Evolutionary conservation across 345 rosid genomes (phyloP).

Genomic region (Lepidium didymum): DNA sequence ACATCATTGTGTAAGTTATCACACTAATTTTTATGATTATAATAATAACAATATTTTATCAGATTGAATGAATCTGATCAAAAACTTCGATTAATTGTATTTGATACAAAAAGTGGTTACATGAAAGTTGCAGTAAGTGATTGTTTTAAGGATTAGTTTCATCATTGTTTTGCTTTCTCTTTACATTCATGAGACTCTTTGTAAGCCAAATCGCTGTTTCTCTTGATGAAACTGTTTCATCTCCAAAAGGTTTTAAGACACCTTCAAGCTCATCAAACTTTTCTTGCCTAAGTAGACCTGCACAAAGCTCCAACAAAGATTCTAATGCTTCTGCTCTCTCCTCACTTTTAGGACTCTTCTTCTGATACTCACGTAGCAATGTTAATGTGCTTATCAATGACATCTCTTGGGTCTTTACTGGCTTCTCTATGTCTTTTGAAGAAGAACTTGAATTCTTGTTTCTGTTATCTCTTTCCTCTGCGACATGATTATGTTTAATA

Average conservation of each 20-base stretch:
- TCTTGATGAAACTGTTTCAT: conserved; percentile 86
- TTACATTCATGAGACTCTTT: conserved; percentile 72
- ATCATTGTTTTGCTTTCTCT: conserved; percentile 38
- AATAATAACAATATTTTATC: conserved; percentile 6
- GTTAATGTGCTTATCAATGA: conserved; percentile 28
- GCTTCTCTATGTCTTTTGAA: conserved; percentile 20
- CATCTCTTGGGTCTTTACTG: conserved; percentile 23
- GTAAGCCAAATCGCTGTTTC: conserved; percentile 98
- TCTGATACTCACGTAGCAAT: conserved; percentile 21
- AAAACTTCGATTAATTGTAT: not conserved
- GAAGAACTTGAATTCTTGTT: conserved; percentile 2
- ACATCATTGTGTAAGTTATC: conserved; percentile 12
- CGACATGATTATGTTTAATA: conserved; percentile 3
- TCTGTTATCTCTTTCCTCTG: conserved; percentile 24
- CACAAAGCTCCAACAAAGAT: conserved; percentile 89
- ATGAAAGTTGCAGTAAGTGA: conserved; percentile 2
- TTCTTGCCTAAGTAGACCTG: conserved; percentile 85
- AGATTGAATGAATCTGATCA: not conserved
- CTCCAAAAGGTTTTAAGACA: conserved; percentile 85
- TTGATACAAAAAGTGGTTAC: conserved; percentile 13
- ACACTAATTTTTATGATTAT: conserved; percentile 11
- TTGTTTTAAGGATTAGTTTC: conserved; percentile 15
- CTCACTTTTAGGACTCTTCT: conserved; percentile 38
- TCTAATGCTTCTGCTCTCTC: conserved; percentile 91
- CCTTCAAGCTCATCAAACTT: conserved; percentile 85